Evolutionary conservation across 495 filamentous ascomycete species (phyloP).

Genomic region (Penicillium cataractarum): DNA sequence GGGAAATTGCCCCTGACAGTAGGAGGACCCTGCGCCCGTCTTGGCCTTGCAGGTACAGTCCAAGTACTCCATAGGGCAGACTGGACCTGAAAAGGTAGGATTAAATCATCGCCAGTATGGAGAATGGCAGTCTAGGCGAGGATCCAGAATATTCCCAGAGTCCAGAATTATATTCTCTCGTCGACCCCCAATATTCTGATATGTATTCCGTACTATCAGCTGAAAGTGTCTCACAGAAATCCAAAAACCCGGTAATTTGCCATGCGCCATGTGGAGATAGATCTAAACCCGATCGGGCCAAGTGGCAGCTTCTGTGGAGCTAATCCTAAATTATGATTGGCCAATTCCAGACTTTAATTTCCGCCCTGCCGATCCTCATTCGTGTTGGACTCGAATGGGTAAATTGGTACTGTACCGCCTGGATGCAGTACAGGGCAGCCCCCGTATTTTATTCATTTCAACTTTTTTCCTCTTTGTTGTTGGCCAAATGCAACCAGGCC

Average conservation of each 20-base stretch:
- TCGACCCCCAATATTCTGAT: too few relatives aligned
- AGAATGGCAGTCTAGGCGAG: background rate
- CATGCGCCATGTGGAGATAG: conserved; percentile 24
- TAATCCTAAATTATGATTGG: conserved; percentile 9
- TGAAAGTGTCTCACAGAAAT: background rate
- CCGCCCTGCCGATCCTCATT: conserved; percentile 32
- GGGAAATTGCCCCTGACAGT: background rate
- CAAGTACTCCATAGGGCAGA: background rate
- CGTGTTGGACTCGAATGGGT: background rate
- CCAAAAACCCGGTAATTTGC: conserved; percentile 23
- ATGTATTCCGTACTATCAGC: background rate
- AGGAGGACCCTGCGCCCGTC: background rate
- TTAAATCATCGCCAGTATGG: background rate
- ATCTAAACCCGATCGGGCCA: conserved; percentile 16
- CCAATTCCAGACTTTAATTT: conserved; percentile 18
- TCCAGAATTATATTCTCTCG: background rate
- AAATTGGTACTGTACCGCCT: background rate
- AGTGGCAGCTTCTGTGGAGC: conserved; percentile 16
- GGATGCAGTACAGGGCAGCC: background rate
- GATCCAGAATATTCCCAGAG: background rate
- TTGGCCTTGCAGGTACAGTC: background rate
- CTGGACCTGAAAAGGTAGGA: background rate
- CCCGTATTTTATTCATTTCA: conserved; percentile 8
- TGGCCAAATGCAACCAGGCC: background rate
- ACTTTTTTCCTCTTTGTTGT: background rate